These are phyloP conservation scores for Stenocarpella maydis DNA, from an alignment of 2,329 filamentous ascomycete genomes.

Conservation along the genomic window DNA sequence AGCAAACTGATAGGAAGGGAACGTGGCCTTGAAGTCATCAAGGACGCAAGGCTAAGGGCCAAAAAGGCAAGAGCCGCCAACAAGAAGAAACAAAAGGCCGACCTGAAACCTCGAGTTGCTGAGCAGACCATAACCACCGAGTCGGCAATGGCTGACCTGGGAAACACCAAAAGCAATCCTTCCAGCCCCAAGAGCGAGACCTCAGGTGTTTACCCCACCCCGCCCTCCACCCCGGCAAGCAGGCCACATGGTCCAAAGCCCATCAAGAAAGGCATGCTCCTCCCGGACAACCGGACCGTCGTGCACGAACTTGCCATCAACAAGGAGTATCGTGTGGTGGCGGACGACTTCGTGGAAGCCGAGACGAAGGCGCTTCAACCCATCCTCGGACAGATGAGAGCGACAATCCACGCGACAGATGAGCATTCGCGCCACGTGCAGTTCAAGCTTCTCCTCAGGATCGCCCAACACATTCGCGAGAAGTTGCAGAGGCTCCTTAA, in stretches of 20 bases:
- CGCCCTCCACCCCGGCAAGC: constrained; percentile 54
- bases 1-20: constrained; percentile 79
- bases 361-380: constrained; percentile 58
- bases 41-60: constrained; percentile 69
- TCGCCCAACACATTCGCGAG: constrained; percentile 74
- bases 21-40: constrained; percentile 76
- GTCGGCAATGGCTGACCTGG: constrained; percentile 50
- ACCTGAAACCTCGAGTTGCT: constrained; percentile 74
- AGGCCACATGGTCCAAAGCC: constrained; percentile 16
- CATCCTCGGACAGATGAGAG: constrained; percentile 65
- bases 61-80: constrained; percentile 65
- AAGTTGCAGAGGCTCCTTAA: constrained; percentile 78
- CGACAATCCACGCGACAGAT: constrained; percentile 61
- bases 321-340: constrained; percentile 77
- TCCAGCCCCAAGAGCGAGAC: constrained; percentile 44
- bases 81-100: constrained; percentile 71
- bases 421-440: constrained; percentile 71
- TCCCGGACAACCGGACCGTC: constrained; percentile 78
- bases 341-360: constrained; percentile 65
- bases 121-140: constrained; percentile 51
- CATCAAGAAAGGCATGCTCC: constrained; percentile 45
- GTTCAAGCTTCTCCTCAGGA: constrained; percentile 73
- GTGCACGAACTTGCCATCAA: constrained; percentile 85
- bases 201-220: constrained; percentile 60
- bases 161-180: constrained; percentile 41